Conservation (phyloP, 106 monocot species). For the Narthecium ossifragum region DNA sequence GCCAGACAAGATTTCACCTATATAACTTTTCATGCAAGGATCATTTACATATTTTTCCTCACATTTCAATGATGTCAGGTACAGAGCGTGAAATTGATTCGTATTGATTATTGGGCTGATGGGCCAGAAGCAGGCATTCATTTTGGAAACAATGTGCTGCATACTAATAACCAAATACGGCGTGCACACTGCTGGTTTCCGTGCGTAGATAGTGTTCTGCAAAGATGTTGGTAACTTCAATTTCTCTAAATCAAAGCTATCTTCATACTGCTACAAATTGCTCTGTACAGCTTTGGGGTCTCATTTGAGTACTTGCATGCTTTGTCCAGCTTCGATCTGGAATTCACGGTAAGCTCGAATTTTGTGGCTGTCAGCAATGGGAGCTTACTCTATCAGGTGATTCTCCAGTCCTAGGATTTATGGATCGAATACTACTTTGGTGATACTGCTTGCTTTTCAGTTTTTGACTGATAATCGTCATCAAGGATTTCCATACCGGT, state of each 20-base stretch:
- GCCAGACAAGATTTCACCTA: background rate
- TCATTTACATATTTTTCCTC: background rate
- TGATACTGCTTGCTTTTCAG: too few species aligned
- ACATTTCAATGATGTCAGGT: conserved; percentile 12
- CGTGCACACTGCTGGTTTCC: conserved; percentile 96
- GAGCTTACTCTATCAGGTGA: conserved; percentile 84
- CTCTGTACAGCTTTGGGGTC: background rate
- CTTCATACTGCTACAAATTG: background rate
- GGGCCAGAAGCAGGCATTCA: conserved; percentile 52
- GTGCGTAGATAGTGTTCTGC: conserved; percentile 54
- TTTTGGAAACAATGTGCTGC: conserved; percentile 54
- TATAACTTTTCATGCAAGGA: background rate
- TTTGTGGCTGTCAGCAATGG: conserved; percentile 95
- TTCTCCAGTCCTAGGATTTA: too few species aligned
- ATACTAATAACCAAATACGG: conserved; percentile 75
- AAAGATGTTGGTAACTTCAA: conserved; percentile 68
- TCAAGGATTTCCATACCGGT: too few species aligned
- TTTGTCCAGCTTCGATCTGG: conserved; percentile 78
- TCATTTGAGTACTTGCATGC: background rate
- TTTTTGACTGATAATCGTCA: too few species aligned
- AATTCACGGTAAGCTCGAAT: conserved; percentile 73
- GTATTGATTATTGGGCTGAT: conserved; percentile 70
- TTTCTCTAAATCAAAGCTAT: background rate
- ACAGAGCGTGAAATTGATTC: conserved; percentile 66
- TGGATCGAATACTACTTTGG: too few species aligned